Base-by-base conservation (phyloP, 2,329 filamentous ascomycete genomes). In the Fusarium longipes region DNA sequence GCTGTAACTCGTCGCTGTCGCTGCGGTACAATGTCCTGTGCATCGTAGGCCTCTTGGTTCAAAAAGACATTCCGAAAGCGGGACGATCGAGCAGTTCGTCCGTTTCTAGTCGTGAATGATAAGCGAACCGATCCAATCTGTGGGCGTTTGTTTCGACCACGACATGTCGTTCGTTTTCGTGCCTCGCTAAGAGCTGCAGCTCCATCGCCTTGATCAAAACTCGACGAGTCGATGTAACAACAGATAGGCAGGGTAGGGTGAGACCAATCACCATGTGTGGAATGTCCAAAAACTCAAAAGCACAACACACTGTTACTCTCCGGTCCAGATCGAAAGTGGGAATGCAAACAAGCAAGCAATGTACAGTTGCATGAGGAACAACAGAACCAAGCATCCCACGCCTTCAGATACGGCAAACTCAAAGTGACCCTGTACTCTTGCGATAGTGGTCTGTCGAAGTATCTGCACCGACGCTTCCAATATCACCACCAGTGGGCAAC, bases 381-480 rank as follows among this genome's bases (percentile, higher is more conserved):
- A 27, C 32, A 25, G 30, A 43, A 20, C 5, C 50, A 35, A 44
- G 12, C 24, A 38, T 17, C 18, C 12, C 22, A 14, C 17, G 24
- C 38, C 38, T 48, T 43, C n/a, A 44, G n/a, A 39, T 7, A 33
- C 20, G 18, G 53, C 57, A 69, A 47, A 47, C 56, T 60, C 68
- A 61, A 42, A 70, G 56, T 10, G 58, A 25, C 18, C 52, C 69
- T 35, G 54, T 59, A 44, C 54, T 47, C 67, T 73, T 74, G 59
- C 63, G 62, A 33, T 73, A 62, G 43, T 57, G 61, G 25, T 60
- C 66, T 27, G 38, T 15, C 8, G 35, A 36, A 25, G 50, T 48
- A 32, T 68, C 66, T 49, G 27, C 6, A 30, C 38, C 58, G 25
- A 51, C 52, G 8, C 48, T 55, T 22, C 49, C 69, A 52, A 65